Base-by-base conservation (phyloP, 2,329 filamentous ascomycete species). In the Hypocreales sp. region DNA sequence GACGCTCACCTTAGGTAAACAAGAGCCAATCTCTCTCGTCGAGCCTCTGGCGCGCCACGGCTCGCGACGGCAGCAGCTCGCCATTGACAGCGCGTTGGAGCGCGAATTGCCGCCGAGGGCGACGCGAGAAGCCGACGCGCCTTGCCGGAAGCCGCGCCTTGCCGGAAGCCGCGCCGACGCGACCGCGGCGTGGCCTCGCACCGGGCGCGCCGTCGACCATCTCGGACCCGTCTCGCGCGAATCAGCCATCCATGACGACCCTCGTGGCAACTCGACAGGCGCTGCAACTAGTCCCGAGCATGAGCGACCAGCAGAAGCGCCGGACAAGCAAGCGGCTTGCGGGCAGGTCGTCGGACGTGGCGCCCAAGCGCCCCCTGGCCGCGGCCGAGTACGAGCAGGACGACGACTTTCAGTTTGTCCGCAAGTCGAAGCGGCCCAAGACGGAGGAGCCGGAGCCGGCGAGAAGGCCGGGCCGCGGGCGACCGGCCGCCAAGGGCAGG, bases 331-430 rank as follows among this genome's bases (percentile, higher is more conserved):
- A 74, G 60, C 68, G 72, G 51, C 56, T 69, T 46, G 67, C 67
- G 44, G 62, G 71, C 74, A 60, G 41, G 69, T 60, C 33, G 25
- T 22, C 27, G 23, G 3, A 22, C 7, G 7, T 20, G 18, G 7
- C 20, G 4, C 17, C 10, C 14, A 20, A 17, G 25, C 17, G 15
- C 10, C n/a, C 13, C 18, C 19, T 35, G 57, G 57, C 55, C 35
- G 45, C 44, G 34, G 41, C 44, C 24, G 49, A 55, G 27, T 76
- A 81, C 41, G 79, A 86, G 49, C 68, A 79, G 42, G 74, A 80
- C 56, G 79, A 79, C 41, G 80, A 80, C 35, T 86, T 86, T 41
- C 61, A 72, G 31, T 86, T 84, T 47, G 72, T 74, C 36, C 69
- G 79, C 39, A 72, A 65, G 35, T 60, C 73, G 8, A 79, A 79